Percentiles rank a stretch among this genome's conserved stretches.
Conservation (phyloP, 805 yeast species). For the Ogataea wickerhamii region DNA sequence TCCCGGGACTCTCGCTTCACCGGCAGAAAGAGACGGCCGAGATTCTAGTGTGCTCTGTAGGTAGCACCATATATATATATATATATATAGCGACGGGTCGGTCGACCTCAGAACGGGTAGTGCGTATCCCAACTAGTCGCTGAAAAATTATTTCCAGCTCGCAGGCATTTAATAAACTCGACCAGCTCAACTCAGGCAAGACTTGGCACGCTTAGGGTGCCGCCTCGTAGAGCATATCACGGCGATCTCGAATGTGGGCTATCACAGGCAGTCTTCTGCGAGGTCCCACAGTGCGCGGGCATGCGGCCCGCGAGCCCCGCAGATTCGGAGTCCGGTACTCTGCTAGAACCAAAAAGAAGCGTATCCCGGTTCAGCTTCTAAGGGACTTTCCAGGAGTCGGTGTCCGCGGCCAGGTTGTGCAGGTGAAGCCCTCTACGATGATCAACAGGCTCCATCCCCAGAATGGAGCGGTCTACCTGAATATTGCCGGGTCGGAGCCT, state of each 20-base stretch:
- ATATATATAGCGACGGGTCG: no score
- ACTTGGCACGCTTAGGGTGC: no score
- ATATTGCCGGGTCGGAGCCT: slow-evolving; percentile 29
- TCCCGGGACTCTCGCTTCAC: slow-evolving; percentile 90
- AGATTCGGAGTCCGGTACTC: slow-evolving; percentile 39
- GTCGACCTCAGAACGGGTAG: no score
- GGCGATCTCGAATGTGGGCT: no score
- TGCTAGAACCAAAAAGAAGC: slow-evolving; percentile 48
- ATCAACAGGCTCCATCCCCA: slow-evolving; percentile 67
- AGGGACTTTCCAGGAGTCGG: slow-evolving; percentile 65
- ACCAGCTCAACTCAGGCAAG: no score
- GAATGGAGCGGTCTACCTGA: slow-evolving; percentile 73
- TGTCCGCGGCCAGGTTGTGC: slow-evolving; percentile 63
- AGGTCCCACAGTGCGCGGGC: no score
- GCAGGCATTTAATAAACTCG: background rate
- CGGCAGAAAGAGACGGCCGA: slow-evolving; percentile 73
- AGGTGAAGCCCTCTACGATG: slow-evolving; percentile 79
- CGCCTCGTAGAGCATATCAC: no score
- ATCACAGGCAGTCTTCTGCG: no score
- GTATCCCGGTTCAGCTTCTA: slow-evolving; percentile 72
- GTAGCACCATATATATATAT: no score
- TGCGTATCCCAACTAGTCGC: no score
- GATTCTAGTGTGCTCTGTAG: slow-evolving; percentile 40
- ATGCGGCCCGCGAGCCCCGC: no score
- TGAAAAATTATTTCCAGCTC: no score